A percentile compares a stretch with the other conserved stretches of the same genome.
Conservation (phyloP, 495 filamentous ascomycete species). For the Neurospora sp. region DNA sequence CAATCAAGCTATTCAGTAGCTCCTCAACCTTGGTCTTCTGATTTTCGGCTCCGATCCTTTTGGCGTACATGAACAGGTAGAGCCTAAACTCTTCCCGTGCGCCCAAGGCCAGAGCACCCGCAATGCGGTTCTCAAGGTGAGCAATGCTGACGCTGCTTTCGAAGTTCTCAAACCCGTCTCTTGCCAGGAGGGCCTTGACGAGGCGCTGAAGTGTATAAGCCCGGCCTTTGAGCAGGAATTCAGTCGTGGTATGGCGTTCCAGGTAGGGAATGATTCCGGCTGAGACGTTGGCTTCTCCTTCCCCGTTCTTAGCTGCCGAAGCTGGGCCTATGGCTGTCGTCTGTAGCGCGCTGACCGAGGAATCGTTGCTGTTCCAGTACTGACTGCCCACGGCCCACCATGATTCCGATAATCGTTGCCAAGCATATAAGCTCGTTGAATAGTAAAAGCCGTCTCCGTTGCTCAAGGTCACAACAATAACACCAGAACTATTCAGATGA, state of each 20-base stretch:
- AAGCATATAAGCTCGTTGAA: conserved; percentile 69
- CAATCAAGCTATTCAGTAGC: conserved; percentile 67
- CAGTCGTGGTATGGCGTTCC: conserved; percentile 88
- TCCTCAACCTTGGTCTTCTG: conserved; percentile 84
- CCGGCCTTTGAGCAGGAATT: conserved; percentile 82
- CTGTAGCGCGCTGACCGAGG: conserved; percentile 66
- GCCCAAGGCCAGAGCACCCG: conserved; percentile 75
- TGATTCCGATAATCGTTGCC: conserved; percentile 86
- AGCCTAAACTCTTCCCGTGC: conserved; percentile 83
- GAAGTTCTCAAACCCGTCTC: conserved; percentile 86
- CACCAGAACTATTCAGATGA: conserved; percentile 75
- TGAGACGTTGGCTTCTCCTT: conserved; percentile 56
- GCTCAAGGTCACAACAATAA: conserved; percentile 72
- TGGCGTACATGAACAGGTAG: conserved; percentile 93
- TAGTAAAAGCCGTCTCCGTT: conserved; percentile 94
- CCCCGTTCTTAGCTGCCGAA: conserved; percentile 19
- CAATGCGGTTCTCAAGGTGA: conserved; percentile 90
- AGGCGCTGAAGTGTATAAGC: conserved; percentile 83
- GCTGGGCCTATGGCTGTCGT: conserved; percentile 51
- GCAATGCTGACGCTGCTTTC: conserved; percentile 86
- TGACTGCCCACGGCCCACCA: conserved; percentile 99
- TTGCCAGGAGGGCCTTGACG: conserved; percentile 71
- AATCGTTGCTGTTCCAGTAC: conserved; percentile 96
- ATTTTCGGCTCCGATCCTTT: conserved; percentile 85
- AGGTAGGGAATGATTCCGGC: conserved; percentile 87